Base-by-base conservation (phyloP, 2,329 filamentous ascomycete genomes). In the Diaporthe sp. region DNA sequence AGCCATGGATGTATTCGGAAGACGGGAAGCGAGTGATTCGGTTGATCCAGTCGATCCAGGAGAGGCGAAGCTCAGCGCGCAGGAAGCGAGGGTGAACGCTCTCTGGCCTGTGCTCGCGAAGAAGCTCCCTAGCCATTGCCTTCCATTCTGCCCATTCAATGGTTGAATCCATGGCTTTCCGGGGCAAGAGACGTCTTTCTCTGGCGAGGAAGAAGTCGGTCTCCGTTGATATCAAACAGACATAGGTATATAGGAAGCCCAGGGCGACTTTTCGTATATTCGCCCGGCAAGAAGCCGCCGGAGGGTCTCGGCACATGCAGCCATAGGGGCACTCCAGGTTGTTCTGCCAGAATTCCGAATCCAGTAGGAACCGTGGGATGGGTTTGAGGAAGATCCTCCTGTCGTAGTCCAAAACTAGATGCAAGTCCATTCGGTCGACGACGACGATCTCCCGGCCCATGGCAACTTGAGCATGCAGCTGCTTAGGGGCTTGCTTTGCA, bases 21-120 rank as follows among this genome's bases (percentile, higher is more conserved):
- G 40, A 74, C n/a, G 73, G 73, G 28, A 69, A 17, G 12, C 42
- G 69, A 19, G 76, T 76, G 54, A 77, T 68, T 57, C 71, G 71
- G 55, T 75, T 42, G 67, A 78, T 76, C 4, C 57, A 76, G 58
- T 78, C 76, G 67, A 79, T 33, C 45, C 76, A 74, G 33, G 73
- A 76, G 15, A 79, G 73, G 55, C 77, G 77, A 17, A 78, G 77
- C 74, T 78, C 77, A 61, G 74, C 75, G 64, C 66, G 76, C 17
- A 60, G 73, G 60, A 79, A 81, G 73, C 64, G 80, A 12, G 72
- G 75, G 73, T 78, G 75, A 54, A 79, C 30, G 12, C 28, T 13
- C n/a, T 55, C 35, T 35, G 67, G 52, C n/a, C 73, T 33, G 57
- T 77, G 40, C n/a, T 38, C 64, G 19, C 40, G 6, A 42, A 78